Percentiles rank a stretch among this genome's conserved stretches.
Evolutionary conservation across 2,329 filamentous ascomycete species (phyloP).

Genomic region (Elsinoe fawcettii): DNA sequence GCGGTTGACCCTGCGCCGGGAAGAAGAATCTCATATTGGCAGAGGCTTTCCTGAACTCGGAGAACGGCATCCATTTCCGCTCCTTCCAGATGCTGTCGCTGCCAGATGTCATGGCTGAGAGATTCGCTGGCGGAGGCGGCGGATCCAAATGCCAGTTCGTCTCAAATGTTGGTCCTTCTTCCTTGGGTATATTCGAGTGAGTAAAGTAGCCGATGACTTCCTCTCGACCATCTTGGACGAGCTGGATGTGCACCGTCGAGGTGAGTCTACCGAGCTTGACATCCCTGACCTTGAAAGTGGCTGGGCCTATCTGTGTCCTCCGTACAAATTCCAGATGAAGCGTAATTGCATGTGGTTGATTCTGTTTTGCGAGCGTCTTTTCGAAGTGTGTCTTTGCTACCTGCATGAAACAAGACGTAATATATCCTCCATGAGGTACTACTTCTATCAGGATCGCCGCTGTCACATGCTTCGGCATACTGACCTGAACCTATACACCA

Average conservation of each 20-base stretch:
- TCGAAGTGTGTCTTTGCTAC: conserved; percentile 53
- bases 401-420: conserved; percentile 55
- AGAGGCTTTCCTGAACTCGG: conserved; percentile 43
- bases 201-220: conserved; percentile 59
- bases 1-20: conserved; percentile 39
- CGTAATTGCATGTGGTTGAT: conserved; percentile 56
- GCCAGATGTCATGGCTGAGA: conserved; percentile 36
- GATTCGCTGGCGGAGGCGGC: conserved; percentile 34
- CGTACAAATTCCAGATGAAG: conserved; percentile 60
- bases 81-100: conserved; percentile 43
- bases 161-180: conserved; percentile 49
- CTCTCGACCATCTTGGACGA: conserved; percentile 45
- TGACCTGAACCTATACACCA: conserved; percentile 61
- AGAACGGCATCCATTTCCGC: conserved; percentile 37
- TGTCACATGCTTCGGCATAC: not conserved
- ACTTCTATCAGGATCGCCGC: conserved; percentile 16
- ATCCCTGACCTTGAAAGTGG: conserved; percentile 52
- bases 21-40: conserved; percentile 46
- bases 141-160: conserved; percentile 49
- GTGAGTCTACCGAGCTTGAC: conserved; percentile 58
- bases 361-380: conserved; percentile 49
- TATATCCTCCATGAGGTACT: conserved; percentile 67
- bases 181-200: conserved; percentile 53
- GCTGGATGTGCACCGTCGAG: conserved; percentile 54
- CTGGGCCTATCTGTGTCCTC: conserved; percentile 52